Conservation (phyloP, 768 basidiomycete genomes). For the Sistotremastrum niveocremeum region DNA sequence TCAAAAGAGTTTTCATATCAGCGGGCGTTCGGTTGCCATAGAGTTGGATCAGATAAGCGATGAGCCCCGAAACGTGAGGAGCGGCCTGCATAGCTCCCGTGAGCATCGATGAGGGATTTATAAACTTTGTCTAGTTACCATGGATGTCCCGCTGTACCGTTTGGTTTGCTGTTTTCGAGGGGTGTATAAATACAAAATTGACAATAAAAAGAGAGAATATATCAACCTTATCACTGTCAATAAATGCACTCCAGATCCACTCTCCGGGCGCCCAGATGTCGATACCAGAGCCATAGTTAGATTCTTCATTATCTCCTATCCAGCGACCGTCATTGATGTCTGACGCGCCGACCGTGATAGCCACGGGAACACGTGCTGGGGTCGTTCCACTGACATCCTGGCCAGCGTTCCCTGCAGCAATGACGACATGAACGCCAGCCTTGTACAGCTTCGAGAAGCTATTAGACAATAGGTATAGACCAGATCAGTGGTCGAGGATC, state of each 20-base stretch:
- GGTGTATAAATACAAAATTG: neutral
- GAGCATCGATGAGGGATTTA: neutral
- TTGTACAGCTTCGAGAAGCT: conserved; percentile 14
- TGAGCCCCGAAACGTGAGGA: conserved; percentile 27
- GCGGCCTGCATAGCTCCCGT: conserved; percentile 19
- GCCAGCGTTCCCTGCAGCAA: conserved; percentile 26
- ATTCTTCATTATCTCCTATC: conserved; percentile 23
- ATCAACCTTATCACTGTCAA: conserved; percentile 13
- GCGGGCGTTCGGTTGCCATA: conserved; percentile 22
- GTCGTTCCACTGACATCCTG: conserved; percentile 19
- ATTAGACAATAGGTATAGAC: too few species aligned
- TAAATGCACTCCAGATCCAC: conserved; percentile 20
- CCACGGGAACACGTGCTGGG: conserved; percentile 23
- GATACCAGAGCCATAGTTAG: conserved; percentile 27
- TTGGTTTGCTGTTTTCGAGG: conserved; percentile 1
- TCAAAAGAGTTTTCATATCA: conserved; percentile 15
- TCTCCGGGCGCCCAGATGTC: conserved; percentile 29
- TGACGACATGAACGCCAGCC: conserved; percentile 20
- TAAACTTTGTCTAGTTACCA: conserved; percentile 3
- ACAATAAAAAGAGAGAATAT: conserved; percentile 5
- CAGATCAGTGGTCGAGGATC: too few species aligned
- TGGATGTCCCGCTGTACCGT: conserved; percentile 9
- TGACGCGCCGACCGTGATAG: conserved; percentile 27
- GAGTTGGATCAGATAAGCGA: conserved; percentile 23
- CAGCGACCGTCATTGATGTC: conserved; percentile 23